Conservation (phyloP, 108 stramenopile genomes). For the Heterococcus sp. region DNA sequence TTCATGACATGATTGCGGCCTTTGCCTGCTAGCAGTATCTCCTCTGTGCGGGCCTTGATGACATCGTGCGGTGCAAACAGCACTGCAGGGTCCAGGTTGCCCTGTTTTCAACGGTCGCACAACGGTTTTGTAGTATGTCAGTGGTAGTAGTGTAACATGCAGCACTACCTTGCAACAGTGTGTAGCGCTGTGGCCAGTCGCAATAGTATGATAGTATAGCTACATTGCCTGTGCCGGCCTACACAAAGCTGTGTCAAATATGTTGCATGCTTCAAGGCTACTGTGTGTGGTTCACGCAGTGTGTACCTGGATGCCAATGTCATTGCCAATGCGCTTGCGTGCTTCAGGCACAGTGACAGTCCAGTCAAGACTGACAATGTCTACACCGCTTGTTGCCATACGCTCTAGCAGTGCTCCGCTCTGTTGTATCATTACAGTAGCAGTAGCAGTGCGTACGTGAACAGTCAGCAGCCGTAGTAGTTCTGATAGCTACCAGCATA, state of each 20-base stretch:
- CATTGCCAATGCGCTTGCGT: conserved; percentile 67
- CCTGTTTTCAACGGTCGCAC: conserved; percentile 66
- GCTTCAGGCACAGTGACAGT: conserved; percentile 95
- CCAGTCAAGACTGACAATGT: conserved; percentile 94
- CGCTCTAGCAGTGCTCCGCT: conserved; percentile 54
- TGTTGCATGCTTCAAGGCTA: too few species aligned
- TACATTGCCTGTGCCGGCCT: conserved; percentile 79
- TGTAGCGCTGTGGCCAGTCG: conserved; percentile 1
- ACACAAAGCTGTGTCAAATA: conserved; percentile 50
- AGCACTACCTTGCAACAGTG: background rate
- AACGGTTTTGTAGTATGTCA: background rate
- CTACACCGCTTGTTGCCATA: conserved; percentile 88
- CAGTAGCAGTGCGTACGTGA: background rate
- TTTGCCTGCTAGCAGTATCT: conserved; percentile 81
- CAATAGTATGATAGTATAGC: conserved; percentile 81
- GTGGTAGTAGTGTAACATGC: background rate
- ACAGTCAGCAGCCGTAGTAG: background rate
- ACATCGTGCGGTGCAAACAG: conserved; percentile 75
- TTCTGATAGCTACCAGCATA: background rate
- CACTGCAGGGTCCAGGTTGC: conserved; percentile 91
- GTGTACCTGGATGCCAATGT: conserved; percentile 37
- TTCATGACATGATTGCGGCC: conserved; percentile 90
- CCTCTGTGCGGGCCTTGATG: conserved; percentile 76
- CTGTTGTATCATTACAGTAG: background rate
- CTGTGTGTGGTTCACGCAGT: too few species aligned